Conservation (phyloP, 2,329 filamentous ascomycete genomes). For the Penicillium oxalicum region DNA sequence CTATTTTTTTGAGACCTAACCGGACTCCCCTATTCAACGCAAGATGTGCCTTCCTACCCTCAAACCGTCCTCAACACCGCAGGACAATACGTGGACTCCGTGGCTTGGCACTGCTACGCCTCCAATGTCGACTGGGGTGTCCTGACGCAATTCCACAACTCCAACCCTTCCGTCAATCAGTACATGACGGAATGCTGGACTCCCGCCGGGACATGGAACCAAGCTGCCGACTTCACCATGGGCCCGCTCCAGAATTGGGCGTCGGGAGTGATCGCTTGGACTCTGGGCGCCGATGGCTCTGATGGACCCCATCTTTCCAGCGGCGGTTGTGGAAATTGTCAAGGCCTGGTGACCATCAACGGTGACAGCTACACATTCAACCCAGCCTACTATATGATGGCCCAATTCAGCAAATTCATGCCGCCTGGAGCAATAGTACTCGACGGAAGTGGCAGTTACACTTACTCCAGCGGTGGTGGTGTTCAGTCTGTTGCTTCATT, state of each 20-base stretch:
- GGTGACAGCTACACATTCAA: slow-evolving; percentile 42
- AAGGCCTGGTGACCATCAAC: slow-evolving; percentile 24
- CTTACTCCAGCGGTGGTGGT: slow-evolving; percentile 32
- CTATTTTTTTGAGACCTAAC: not conserved
- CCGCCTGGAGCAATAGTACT: slow-evolving; percentile 42
- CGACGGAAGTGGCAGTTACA: slow-evolving; percentile 41
- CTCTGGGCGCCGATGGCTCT: slow-evolving; percentile 23
- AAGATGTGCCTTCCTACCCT: slow-evolving; percentile 31
- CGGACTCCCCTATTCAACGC: not conserved
- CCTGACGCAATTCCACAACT: slow-evolving; percentile 30
- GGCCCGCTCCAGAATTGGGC: slow-evolving; percentile 29
- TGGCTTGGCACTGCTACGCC: slow-evolving; percentile 39
- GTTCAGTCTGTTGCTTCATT: slow-evolving; percentile 44
- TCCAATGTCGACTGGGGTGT: slow-evolving; percentile 31
- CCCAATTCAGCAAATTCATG: slow-evolving; percentile 48
- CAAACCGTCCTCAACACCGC: slow-evolving; percentile 29
- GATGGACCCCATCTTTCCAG: slow-evolving; percentile 25
- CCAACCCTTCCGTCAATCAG: slow-evolving; percentile 29
- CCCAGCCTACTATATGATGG: slow-evolving; percentile 51
- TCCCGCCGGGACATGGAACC: slow-evolving; percentile 22
- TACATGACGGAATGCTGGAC: slow-evolving; percentile 41
- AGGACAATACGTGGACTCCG: slow-evolving; percentile 24
- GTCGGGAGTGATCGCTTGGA: slow-evolving; percentile 27
- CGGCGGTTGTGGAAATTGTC: slow-evolving; percentile 25
- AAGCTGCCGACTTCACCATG: slow-evolving; percentile 25